Percentiles rank a stretch among this genome's conserved stretches.
Conservation (phyloP, 1,284 basidiomycete species). For the Moesziomyces globuligerus region DNA sequence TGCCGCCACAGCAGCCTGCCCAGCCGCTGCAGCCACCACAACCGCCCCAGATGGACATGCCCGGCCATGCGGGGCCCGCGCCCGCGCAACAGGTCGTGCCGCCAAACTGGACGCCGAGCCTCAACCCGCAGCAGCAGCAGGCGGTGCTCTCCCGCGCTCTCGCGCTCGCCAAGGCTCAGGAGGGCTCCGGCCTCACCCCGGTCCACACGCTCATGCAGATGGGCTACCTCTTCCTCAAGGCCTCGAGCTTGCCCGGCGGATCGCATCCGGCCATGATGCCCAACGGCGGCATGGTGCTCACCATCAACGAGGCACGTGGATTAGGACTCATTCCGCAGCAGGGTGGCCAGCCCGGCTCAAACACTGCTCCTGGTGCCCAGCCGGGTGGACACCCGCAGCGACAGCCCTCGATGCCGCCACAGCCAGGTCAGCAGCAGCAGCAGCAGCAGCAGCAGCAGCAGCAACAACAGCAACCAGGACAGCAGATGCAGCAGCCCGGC, state of each 20-base stretch:
- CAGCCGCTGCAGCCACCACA: constrained; percentile 22
- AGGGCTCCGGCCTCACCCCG: constrained; percentile 46
- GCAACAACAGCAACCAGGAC: constrained; percentile 22
- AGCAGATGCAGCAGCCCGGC: constrained; percentile 22
- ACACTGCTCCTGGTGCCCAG: not conserved
- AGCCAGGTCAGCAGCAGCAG: constrained; percentile 4
- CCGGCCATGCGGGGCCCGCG: constrained; percentile 17
- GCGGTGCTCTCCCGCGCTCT: constrained; percentile 53
- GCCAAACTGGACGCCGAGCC: constrained; percentile 53
- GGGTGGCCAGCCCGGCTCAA: constrained; percentile 23
- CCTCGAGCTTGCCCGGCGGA: constrained; percentile 48
- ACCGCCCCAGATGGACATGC: constrained; percentile 30
- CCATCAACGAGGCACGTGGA: constrained; percentile 57
- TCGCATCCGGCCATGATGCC: constrained; percentile 44
- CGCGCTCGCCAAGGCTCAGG: constrained; percentile 54
- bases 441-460: constrained; percentile 22
- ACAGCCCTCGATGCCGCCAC: constrained; percentile 17
- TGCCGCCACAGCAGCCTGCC: constrained; percentile 16
- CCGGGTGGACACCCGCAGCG: constrained; percentile 23
- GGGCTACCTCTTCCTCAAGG: constrained; percentile 63
- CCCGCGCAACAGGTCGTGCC: constrained; percentile 42
- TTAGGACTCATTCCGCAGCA: constrained; percentile 57
- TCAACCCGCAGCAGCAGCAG: constrained; percentile 59
- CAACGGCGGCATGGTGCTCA: constrained; percentile 58
- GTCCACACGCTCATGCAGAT: constrained; percentile 58